Conservation (phyloP, 306 rosid genomes). For the Rosa persica region DNA sequence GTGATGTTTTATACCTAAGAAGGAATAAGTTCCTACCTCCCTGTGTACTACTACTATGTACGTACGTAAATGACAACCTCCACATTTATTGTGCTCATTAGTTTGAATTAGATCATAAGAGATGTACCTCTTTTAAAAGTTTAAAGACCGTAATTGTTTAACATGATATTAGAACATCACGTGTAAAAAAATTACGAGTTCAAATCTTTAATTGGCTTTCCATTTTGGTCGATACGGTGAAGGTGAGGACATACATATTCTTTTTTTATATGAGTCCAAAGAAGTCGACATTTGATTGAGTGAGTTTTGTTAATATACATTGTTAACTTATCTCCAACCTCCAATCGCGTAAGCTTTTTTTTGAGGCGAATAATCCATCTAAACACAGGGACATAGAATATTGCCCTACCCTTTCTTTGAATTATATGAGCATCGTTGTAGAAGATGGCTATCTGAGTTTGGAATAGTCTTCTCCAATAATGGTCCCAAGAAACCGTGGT, state of each 20-base stretch:
- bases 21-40: neutral
- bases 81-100: neutral
- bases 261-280: too few relatives aligned
- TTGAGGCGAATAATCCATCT: neutral
- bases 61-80: neutral
- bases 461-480: neutral
- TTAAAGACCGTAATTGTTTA: too few relatives aligned
- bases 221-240: neutral
- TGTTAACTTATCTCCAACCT: neutral
- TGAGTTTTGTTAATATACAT: neutral
- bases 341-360: neutral
- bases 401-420: neutral
- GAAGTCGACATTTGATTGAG: neutral
- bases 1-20: neutral
- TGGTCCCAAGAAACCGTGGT: neutral
- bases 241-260: too few relatives aligned
- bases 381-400: neutral
- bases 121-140: too few relatives aligned
- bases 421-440: conserved; percentile 1
- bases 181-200: neutral
- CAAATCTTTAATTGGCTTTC: neutral
- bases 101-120: too few relatives aligned
- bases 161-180: too few relatives aligned
- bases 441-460: neutral
- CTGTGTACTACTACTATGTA: neutral